phyloP scores from a whole-genome alignment of 2,329 filamentous ascomycete species.

The Pseudogymnoascus sp. region DNA sequence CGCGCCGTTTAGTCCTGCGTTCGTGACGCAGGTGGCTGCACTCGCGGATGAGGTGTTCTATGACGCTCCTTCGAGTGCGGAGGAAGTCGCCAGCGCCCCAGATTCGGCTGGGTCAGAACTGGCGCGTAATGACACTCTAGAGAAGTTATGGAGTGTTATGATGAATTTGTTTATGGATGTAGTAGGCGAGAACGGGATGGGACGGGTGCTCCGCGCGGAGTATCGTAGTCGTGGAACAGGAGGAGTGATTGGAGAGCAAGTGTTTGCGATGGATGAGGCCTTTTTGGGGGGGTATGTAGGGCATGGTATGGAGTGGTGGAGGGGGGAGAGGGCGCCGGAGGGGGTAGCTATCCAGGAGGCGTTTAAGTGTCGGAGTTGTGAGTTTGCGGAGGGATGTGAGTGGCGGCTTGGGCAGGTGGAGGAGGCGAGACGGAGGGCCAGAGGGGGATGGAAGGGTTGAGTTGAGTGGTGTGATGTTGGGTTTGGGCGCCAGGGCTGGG shows the following conservation, averaged over 20 bases:
- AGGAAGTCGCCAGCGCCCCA: constrained; percentile 21
- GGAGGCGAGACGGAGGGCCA: constrained; percentile 33
- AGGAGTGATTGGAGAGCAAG: constrained; percentile 46
- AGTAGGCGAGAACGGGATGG: background rate
- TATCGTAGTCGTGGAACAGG: constrained; percentile 41
- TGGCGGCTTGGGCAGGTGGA: constrained; percentile 68
- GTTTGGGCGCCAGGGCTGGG: background rate
- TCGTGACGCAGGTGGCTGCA: constrained; percentile 64
- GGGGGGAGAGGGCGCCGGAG: constrained; percentile 58
- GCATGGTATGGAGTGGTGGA: constrained; percentile 79
- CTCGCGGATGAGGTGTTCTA: constrained; percentile 59
- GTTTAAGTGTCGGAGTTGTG: constrained; percentile 78
- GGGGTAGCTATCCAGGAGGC: constrained; percentile 79
- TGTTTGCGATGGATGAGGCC: constrained; percentile 57
- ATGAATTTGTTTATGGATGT: constrained; percentile 37
- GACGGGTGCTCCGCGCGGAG: constrained; percentile 44
- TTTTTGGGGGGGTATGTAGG: constrained; percentile 57
- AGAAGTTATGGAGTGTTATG: constrained; percentile 53
- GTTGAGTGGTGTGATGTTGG: background rate
- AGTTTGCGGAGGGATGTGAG: constrained; percentile 68
- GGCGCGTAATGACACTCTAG: constrained; percentile 49
- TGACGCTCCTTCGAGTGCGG: constrained; percentile 33
- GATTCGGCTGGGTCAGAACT: constrained; percentile 25
- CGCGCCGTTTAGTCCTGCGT: constrained; percentile 64
- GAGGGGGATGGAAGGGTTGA: background rate